A percentile compares a stretch with the other conserved stretches of the same genome.
phyloP scores from a whole-genome alignment of 768 basidiomycete species.

The Suillus paluster region DNA sequence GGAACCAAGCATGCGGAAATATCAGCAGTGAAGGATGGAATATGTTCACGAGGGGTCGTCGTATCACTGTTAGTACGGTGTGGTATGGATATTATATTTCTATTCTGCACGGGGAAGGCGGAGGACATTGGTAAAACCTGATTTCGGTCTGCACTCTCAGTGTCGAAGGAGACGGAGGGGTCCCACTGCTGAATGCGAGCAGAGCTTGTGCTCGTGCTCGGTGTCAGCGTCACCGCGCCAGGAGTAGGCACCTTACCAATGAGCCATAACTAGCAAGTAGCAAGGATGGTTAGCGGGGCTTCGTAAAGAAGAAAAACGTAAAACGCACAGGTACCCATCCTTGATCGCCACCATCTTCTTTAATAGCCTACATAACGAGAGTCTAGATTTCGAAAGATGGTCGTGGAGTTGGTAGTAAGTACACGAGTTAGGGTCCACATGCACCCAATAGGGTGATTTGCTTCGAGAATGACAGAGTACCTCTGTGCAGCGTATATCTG shows the following conservation, averaged over 20 bases:
- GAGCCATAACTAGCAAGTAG: constrained; percentile 76
- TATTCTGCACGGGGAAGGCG: constrained; percentile 61
- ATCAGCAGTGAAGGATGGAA: constrained; percentile 18
- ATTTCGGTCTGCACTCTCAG: constrained; percentile 49
- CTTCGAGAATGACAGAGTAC: too few relatives aligned
- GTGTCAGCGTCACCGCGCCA: constrained; percentile 49
- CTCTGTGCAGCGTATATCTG: too few relatives aligned
- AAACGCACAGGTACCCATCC: constrained; percentile 90
- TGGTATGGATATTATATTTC: constrained; percentile 19
- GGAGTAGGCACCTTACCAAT: constrained; percentile 79
- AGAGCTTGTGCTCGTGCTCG: constrained; percentile 51
- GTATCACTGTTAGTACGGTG: not conserved
- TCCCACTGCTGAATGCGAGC: constrained; percentile 36
- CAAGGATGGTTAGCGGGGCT: not conserved
- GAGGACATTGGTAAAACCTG: constrained; percentile 81
- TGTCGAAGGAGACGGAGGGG: constrained; percentile 31
- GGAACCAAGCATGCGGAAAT: constrained; percentile 25
- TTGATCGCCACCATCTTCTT: constrained; percentile 90
- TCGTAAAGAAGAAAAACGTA: constrained; percentile 7
- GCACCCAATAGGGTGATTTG: too few relatives aligned
- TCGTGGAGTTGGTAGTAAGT: too few relatives aligned
- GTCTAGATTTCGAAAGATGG: too few relatives aligned
- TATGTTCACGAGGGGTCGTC: constrained; percentile 21
- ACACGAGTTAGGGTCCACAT: too few relatives aligned
- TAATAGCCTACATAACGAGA: constrained; percentile 70